phyloP scores from a whole-genome alignment of 257 asterid species.

The Nicotiana sylvestris region DNA sequence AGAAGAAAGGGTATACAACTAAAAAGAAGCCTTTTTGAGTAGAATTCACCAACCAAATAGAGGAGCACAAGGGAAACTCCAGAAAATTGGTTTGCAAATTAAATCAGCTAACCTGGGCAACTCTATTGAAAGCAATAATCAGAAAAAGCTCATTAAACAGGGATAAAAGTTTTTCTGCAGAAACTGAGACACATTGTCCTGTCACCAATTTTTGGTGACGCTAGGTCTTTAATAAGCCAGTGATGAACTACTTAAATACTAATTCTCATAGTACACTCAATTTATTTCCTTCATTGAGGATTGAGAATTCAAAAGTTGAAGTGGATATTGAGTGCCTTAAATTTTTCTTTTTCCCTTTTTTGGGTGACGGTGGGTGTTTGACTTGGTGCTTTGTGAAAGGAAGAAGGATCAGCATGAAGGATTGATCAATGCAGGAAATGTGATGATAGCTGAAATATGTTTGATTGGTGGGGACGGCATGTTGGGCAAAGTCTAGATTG shows the following conservation, averaged over 20 bases:
- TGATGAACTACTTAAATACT: not conserved
- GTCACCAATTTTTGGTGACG: not conserved
- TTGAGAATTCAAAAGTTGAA: no score
- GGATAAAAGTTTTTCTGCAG: not conserved
- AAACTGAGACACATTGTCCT: not conserved
- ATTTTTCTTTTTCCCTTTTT: not conserved
- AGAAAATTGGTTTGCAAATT: not conserved
- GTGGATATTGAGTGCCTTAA: no score
- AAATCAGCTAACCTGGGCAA: not conserved
- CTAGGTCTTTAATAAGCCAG: not conserved
- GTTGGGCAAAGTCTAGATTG: slow-evolving; percentile 65
- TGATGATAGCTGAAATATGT: slow-evolving; percentile 24
- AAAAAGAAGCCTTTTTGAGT: not conserved
- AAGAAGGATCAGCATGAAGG: slow-evolving; percentile 52
- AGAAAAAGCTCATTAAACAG: not conserved
- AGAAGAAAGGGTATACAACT: not conserved
- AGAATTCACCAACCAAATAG: not conserved
- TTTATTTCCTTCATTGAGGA: no score
- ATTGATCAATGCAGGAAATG: slow-evolving; percentile 53
- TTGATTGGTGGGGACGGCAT: slow-evolving; percentile 15
- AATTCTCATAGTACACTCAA: not conserved
- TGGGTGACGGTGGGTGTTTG: not conserved
- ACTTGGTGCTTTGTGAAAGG: not conserved
- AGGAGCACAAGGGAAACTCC: not conserved
- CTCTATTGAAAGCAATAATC: not conserved